Percentiles rank a stretch among this genome's conserved stretches.
Conservation (phyloP, 2,329 filamentous ascomycete genomes). For the Sarocladiaceae sp. region DNA sequence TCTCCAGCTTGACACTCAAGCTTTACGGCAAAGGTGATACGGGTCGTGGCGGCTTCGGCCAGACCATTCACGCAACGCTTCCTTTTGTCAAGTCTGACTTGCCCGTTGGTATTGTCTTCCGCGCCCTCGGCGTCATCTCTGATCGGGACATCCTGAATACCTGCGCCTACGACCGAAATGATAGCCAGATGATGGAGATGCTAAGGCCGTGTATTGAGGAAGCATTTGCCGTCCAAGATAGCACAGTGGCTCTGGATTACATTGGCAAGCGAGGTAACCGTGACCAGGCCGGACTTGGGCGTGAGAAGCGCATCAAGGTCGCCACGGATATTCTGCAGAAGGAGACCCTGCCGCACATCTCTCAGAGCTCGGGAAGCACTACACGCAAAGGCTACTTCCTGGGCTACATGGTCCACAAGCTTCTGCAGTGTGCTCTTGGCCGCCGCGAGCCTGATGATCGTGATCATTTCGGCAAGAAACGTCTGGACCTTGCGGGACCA, state of each 20-base stretch:
- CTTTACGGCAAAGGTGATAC: conserved; percentile 79
- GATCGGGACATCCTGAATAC: conserved; percentile 98
- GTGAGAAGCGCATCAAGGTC: conserved; percentile 85
- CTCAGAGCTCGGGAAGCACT: conserved; percentile 88
- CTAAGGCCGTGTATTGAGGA: conserved; percentile 96
- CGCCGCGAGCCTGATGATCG: conserved; percentile 92
- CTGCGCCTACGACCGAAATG: conserved; percentile 91
- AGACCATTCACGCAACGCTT: conserved; percentile 82
- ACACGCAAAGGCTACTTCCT: conserved; percentile 97
- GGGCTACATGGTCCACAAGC: conserved; percentile 96
- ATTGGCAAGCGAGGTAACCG: conserved; percentile 85
- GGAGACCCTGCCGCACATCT: conserved; percentile 94
- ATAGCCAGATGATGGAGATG: conserved; percentile 97
- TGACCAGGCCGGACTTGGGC: conserved; percentile 54
- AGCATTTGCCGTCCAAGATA: conserved; percentile 91
- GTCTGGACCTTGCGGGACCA: conserved; percentile 88
- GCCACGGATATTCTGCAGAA: conserved; percentile 94
- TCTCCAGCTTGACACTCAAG: conserved; percentile 89
- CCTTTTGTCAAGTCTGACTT: conserved; percentile 93
- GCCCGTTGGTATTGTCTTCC: conserved; percentile 91
- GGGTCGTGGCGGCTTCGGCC: conserved; percentile 70
- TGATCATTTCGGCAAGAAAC: conserved; percentile 99
- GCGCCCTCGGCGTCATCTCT: conserved; percentile 89
- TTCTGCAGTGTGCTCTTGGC: conserved; percentile 88
- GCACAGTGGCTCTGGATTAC: conserved; percentile 88